These are phyloP conservation scores for Hirsutella minnesotensis DNA, from an alignment of 2,329 filamentous ascomycete species.

Conservation along the genomic window DNA sequence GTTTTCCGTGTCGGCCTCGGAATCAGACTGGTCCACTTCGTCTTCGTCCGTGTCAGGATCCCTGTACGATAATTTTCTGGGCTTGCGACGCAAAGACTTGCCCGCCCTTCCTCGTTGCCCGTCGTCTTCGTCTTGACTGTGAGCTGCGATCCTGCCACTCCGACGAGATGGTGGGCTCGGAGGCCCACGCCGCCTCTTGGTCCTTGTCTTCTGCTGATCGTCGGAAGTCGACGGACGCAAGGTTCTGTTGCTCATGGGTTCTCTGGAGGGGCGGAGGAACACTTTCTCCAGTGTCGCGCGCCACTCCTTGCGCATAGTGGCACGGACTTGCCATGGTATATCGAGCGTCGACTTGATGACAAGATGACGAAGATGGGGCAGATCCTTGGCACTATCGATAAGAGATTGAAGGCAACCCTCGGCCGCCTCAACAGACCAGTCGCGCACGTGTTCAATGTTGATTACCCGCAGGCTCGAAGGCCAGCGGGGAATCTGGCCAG, in stretches of 20 bases:
- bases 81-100: conserved; percentile 6
- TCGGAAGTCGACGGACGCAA: conserved; percentile 9
- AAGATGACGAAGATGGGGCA: conserved; percentile 58
- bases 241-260: conserved; percentile 22
- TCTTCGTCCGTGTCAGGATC: conserved; percentile 35
- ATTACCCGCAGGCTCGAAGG: conserved; percentile 58
- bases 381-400: conserved; percentile 52
- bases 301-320: conserved; percentile 70
- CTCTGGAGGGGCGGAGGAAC: conserved; percentile 41
- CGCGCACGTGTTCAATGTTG: conserved; percentile 65
- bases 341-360: conserved; percentile 69
- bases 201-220: background rate
- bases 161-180: conserved; percentile 20
- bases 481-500: conserved; percentile 63
- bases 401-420: conserved; percentile 71
- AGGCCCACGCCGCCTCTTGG: conserved; percentile 9
- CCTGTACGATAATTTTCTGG: conserved; percentile 22
- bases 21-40: conserved; percentile 17
- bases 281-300: conserved; percentile 55
- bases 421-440: conserved; percentile 58
- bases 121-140: conserved; percentile 5
- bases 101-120: conserved; percentile 12
- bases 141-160: conserved; percentile 23
- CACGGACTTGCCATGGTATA: conserved; percentile 70
- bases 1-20: conserved; percentile 4